Evolutionary conservation across 2,329 filamentous ascomycete species (phyloP).

Genomic region (Calonectria leucothoes): DNA sequence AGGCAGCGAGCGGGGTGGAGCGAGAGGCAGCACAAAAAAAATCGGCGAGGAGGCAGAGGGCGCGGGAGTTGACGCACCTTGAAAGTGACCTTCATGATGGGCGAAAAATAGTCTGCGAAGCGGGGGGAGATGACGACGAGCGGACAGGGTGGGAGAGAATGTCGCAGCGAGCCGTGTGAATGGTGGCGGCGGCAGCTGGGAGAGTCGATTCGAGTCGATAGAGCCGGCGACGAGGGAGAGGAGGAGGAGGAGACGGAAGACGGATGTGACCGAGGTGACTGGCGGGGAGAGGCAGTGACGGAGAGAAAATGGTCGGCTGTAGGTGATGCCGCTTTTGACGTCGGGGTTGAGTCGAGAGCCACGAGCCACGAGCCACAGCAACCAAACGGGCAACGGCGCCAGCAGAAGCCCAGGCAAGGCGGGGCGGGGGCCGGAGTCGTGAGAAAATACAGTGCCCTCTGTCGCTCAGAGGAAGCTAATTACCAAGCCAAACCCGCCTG

Average conservation of each 20-base stretch:
- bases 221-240: constrained; percentile 2
- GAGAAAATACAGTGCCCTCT: neutral
- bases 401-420: constrained; percentile 10
- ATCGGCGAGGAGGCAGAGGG: neutral
- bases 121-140: constrained; percentile 35
- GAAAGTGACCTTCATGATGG: constrained; percentile 77
- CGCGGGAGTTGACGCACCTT: constrained; percentile 59
- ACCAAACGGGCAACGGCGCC: constrained; percentile 12
- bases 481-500: constrained; percentile 19
- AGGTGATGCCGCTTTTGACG: constrained; percentile 26
- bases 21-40: neutral
- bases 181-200: constrained; percentile 9
- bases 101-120: constrained; percentile 48
- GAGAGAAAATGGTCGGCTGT: constrained; percentile 17
- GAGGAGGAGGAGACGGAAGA: constrained; percentile 12
- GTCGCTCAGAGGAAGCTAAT: constrained; percentile 19
- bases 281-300: constrained; percentile 37
- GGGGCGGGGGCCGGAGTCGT: constrained; percentile 2
- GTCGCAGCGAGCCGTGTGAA: constrained; percentile 9
- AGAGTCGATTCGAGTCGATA: constrained; percentile 1
- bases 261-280: constrained; percentile 32
- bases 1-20: neutral
- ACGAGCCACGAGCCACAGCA: constrained; percentile 10
- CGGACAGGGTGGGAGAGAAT: constrained; percentile 16
- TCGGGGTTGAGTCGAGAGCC: constrained; percentile 5